Evolutionary conservation across 768 basidiomycete species (phyloP), one percentile per base, ranked within the genome.

Genomic region (Lactarius sp.): DNA sequence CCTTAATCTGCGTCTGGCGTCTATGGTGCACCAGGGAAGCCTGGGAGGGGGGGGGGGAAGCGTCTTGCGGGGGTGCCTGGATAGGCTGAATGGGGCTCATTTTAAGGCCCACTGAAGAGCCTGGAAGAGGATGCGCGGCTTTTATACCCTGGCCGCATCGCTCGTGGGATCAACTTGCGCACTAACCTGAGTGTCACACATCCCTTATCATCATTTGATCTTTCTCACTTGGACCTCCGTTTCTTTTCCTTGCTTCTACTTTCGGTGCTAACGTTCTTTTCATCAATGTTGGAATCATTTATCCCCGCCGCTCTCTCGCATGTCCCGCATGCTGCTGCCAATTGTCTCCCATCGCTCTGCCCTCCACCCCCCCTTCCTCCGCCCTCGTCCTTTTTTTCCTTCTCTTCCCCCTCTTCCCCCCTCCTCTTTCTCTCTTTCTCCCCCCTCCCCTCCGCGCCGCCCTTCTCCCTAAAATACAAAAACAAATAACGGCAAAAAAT

Each of bases 371-470:
- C 10, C 12, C 20, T 3, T 8, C 36, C 27, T 37, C 56, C 59
- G 34, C 9, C 36, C 39, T 18, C 31, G 6, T 3, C 22, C 16
- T 36, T 46, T 20, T 27, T 22, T 2, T 27, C 49, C 37, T 18
- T 22, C 5, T 9, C 13, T 18, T 31, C 13, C 63, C 60, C 51
- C 55, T 57, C 51, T 36, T 52, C 52, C 56, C 31, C 37, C 39
- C 58, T 49, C 65, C 61, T 44, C 18, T 18, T 18, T 18, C n/a
- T n/a, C n/a, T n/a, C n/a, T n/a, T n/a, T n/a, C n/a, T n/a, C 16
- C 65, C 60, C 52, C 56, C 69, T 55, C 59, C 56, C 50, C 18
- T 14, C 36, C 9, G 16, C n/a, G 54, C 64, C 39, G 36, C 39
- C 39, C 1, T 3, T 41, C 3, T 41, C 39, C 12, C 12, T 34